Evolutionary conservation across 495 filamentous ascomycete species (phyloP), one percentile per base, ranked within the genome.

Genomic region (Aspergillus hancockii): DNA sequence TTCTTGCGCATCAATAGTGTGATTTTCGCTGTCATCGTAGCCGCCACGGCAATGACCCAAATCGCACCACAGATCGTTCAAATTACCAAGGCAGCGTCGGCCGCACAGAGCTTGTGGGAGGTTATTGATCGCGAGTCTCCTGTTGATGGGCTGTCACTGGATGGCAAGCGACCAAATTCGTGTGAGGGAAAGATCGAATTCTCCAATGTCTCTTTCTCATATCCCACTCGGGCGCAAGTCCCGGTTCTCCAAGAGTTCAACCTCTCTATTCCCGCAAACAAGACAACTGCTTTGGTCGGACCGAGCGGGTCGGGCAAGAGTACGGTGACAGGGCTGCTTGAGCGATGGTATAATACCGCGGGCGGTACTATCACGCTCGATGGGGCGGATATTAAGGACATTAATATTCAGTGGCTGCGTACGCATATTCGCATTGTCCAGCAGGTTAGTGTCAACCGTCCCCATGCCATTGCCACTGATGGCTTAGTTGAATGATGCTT

Each of bases 291-390:
- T 0, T 64, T 86, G 4, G 82, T 86, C 7, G 83, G 83, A 16
- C 68, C 78, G 6, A 79, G 75, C 13, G 83, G 83, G 0, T 76
- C 78, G 7, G 83, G 83, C 14, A 85, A 86, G 63, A 84, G 80
- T 50, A 89, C 86, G 0, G 80, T 89, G 45, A 80, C 86, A 0
- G 80, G 78, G 0, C 64, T 89, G 23, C 63, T 88, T 9, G 79
- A 85, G 63, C 67, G 86, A 53, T 86, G 80, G 78, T 88, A 89
- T 38, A 54, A 54, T 13, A 28, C 54, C 7, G 3, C 4, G 12
- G 5, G 38, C 31, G 74, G 74, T 16, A 31, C 32, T 4, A 71
- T 87, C 30, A 58, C 60, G 3, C 59, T 88, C 0, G 80, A 79
- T 38, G 79, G 71, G n/a, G 63, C 71, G 8, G 70, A 82, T 57